These are phyloP conservation scores for Boletellus sp. DNA, from an alignment of 1,284 basidiomycete genomes.

Conservation along the genomic window DNA sequence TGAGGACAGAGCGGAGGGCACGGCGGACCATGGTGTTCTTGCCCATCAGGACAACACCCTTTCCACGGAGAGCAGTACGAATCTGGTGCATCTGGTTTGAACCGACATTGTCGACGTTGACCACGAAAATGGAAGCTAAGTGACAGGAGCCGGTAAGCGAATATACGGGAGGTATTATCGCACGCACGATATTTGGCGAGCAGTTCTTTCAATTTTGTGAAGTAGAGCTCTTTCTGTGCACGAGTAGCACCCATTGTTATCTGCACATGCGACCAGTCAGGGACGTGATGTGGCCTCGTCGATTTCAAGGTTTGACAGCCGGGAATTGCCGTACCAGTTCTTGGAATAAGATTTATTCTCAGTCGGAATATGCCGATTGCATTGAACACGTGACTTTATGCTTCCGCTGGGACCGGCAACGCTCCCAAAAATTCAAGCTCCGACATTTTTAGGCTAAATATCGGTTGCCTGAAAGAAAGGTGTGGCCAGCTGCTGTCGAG, in stretches of 20 bases:
- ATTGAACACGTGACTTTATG: constrained; percentile 9
- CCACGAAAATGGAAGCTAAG: constrained; percentile 93
- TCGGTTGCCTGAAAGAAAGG: too few relatives aligned
- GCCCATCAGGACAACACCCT: constrained; percentile 97
- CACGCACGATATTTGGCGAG: constrained; percentile 85
- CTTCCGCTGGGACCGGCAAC: too few relatives aligned
- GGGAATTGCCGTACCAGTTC: constrained; percentile 27
- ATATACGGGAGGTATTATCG: background rate
- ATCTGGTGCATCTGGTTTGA: constrained; percentile 99
- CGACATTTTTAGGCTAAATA: too few relatives aligned
- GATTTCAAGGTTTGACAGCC: constrained; percentile 24
- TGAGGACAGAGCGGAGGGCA: constrained; percentile 87
- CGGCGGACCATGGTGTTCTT: constrained; percentile 99
- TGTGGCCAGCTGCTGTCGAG: too few relatives aligned
- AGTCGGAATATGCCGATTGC: constrained; percentile 17
- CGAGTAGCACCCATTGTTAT: constrained; percentile 87
- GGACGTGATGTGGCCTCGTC: constrained; percentile 9
- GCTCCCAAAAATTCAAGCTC: too few relatives aligned
- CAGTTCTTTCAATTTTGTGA: constrained; percentile 91
- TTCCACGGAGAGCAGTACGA: constrained; percentile 93
- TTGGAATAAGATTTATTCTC: constrained; percentile 27
- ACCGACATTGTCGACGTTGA: constrained; percentile 99
- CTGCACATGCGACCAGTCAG: constrained; percentile 47
- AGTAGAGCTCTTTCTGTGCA: constrained; percentile 91
- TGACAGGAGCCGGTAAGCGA: constrained; percentile 2